phyloP scores from a whole-genome alignment of 768 basidiomycete genomes.

The Boletus sp. region DNA sequence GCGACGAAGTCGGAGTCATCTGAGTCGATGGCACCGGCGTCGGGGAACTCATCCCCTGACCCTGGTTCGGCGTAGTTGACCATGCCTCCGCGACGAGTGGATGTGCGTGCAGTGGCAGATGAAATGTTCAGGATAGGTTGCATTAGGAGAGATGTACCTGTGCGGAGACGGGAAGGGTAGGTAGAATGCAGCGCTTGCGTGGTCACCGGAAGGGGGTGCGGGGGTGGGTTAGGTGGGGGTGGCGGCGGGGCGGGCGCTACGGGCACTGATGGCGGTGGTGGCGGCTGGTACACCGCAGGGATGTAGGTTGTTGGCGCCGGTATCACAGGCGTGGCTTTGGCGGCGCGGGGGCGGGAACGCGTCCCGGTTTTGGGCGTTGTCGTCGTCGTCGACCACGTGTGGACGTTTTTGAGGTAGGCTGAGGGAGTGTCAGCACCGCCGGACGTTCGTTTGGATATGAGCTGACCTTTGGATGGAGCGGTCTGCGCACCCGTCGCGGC shows the following conservation, averaged over 20 bases:
- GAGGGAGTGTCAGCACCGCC: conserved; percentile 15
- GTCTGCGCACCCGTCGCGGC: conserved; percentile 30
- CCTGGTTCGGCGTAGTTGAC: conserved; percentile 88
- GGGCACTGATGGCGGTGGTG: conserved; percentile 33
- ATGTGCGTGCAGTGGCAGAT: conserved; percentile 43
- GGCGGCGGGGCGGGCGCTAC: conserved; percentile 26
- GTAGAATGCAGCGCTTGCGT: conserved; percentile 77
- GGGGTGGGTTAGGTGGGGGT: conserved; percentile 47
- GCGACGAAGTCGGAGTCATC: conserved; percentile 83
- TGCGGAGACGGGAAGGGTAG: conserved; percentile 87
- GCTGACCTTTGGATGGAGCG: conserved; percentile 30
- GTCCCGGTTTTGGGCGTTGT: conserved; percentile 44
- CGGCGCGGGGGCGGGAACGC: conserved; percentile 39
- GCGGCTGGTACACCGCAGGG: conserved; percentile 39
- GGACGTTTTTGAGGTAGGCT: conserved; percentile 70
- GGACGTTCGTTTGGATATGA: neutral
- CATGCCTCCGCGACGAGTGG: conserved; percentile 61
- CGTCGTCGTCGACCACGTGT: conserved; percentile 63
- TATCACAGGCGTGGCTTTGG: conserved; percentile 41
- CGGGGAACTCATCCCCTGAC: conserved; percentile 77
- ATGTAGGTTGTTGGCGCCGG: conserved; percentile 34
- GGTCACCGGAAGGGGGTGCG: conserved; percentile 55
- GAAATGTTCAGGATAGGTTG: conserved; percentile 69
- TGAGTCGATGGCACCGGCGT: conserved; percentile 78
- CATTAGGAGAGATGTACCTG: conserved; percentile 85